Conservation (phyloP, 2,329 filamentous ascomycete genomes). For the Malbranchea cinnamomea region DNA sequence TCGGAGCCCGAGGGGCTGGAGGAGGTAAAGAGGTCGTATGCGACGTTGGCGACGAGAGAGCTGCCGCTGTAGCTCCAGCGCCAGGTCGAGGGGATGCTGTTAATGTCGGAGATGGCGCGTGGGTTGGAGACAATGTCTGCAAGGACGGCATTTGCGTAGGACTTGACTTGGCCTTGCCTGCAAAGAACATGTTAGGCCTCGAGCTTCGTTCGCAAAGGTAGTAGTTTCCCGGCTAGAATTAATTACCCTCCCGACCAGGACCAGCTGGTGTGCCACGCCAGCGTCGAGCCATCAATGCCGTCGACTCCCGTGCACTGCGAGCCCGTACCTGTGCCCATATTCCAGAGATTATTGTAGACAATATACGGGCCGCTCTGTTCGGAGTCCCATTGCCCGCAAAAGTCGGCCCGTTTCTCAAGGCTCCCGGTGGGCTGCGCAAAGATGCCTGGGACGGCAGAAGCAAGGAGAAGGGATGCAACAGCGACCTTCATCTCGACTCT, state of each 20-base stretch:
- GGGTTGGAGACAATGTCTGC: conserved; percentile 22
- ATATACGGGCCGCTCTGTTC: conserved; percentile 28
- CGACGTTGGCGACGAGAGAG: conserved; percentile 41
- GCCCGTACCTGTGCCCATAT: conserved; percentile 22
- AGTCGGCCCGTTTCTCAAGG: conserved; percentile 3
- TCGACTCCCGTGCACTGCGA: conserved; percentile 31
- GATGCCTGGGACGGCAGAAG: not conserved
- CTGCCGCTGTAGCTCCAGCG: conserved; percentile 37
- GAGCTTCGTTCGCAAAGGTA: no score
- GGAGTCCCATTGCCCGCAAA: conserved; percentile 29
- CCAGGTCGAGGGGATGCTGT: conserved; percentile 31
- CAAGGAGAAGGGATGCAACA: not conserved
- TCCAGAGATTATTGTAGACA: conserved; percentile 42
- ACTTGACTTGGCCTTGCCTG: conserved; percentile 26
- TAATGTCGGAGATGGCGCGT: conserved; percentile 21
- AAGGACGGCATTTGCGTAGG: conserved; percentile 31
- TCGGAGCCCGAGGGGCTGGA: conserved; percentile 30
- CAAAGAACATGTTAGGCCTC: not conserved
- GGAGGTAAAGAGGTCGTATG: conserved; percentile 47
- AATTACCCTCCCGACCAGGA: conserved; percentile 27
- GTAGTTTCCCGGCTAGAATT: not conserved
- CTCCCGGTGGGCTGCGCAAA: not conserved
- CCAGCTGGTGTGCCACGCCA: conserved; percentile 33
- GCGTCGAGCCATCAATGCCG: conserved; percentile 18
- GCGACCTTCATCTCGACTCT: no score